Conservation (phyloP, 805 yeast species). For the Suhomyces canberraensis region DNA sequence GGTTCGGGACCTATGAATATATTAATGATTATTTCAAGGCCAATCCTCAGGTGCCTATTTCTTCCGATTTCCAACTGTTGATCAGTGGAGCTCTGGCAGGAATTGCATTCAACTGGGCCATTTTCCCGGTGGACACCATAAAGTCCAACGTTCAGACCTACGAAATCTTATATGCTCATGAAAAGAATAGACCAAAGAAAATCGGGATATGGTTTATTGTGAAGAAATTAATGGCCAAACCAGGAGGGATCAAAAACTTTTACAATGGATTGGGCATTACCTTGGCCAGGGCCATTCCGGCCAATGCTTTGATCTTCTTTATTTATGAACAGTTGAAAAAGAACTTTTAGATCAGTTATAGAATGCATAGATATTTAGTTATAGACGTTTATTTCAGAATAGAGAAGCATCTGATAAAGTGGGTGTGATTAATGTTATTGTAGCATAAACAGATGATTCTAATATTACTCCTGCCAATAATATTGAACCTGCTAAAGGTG, state of each 20-base stretch:
- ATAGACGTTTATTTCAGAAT: too few relatives aligned
- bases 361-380: too few relatives aligned
- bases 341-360: slow-evolving; percentile 13
- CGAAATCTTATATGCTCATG: slow-evolving; percentile 20
- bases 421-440: background rate
- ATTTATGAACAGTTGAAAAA: slow-evolving; percentile 64
- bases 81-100: slow-evolving; percentile 88
- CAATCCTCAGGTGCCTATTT: slow-evolving; percentile 12
- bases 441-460: too few relatives aligned
- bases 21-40: slow-evolving; percentile 36
- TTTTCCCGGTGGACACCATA: slow-evolving; percentile 88
- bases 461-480: too few relatives aligned
- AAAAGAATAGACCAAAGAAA: background rate
- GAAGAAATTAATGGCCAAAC: slow-evolving; percentile 11
- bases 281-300: slow-evolving; percentile 76
- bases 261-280: slow-evolving; percentile 88
- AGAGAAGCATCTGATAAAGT: background rate
- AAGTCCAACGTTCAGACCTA: slow-evolving; percentile 81
- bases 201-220: slow-evolving; percentile 2
- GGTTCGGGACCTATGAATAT: slow-evolving; percentile 89
- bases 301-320: slow-evolving; percentile 83
- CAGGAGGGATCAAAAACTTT: slow-evolving; percentile 66
- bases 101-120: slow-evolving; percentile 68
- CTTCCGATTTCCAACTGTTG: slow-evolving; percentile 50
- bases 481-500: too few relatives aligned